phyloP scores from a whole-genome alignment of 371 early-diverging fungal species.

The Mortierella sp. region DNA sequence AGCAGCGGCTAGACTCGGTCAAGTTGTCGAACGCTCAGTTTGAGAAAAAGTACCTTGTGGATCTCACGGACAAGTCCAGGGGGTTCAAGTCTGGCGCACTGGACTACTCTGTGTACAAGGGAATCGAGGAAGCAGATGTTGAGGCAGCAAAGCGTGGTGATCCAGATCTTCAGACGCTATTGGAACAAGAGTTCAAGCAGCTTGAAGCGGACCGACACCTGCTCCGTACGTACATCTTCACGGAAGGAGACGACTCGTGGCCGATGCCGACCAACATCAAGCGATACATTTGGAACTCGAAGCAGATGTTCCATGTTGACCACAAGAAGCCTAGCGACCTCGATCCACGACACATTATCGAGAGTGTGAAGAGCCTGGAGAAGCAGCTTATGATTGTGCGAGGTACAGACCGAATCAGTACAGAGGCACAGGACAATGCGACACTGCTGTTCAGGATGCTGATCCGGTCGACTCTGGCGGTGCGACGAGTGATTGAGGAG shows the following conservation, averaged over 20 bases:
- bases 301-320: slow-evolving; percentile 88
- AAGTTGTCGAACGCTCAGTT: slow-evolving; percentile 76
- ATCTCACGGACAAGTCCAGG: slow-evolving; percentile 68
- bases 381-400: slow-evolving; percentile 85
- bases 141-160: slow-evolving; percentile 54
- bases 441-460: slow-evolving; percentile 90
- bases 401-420: slow-evolving; percentile 85
- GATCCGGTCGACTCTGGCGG: slow-evolving; percentile 85
- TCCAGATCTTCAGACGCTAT: slow-evolving; percentile 68
- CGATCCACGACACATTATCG: slow-evolving; percentile 85
- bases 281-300: slow-evolving; percentile 92
- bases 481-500: slow-evolving; percentile 91
- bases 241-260: slow-evolving; percentile 79
- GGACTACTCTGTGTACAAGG: slow-evolving; percentile 71
- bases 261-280: slow-evolving; percentile 93
- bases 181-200: slow-evolving; percentile 87
- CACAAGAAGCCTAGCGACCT: slow-evolving; percentile 84
- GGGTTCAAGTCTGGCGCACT: slow-evolving; percentile 73
- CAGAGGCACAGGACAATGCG: slow-evolving; percentile 92
- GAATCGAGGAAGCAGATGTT: slow-evolving; percentile 72
- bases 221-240: slow-evolving; percentile 84
- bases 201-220: slow-evolving; percentile 78
- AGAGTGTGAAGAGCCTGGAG: slow-evolving; percentile 77
- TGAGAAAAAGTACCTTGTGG: slow-evolving; percentile 82
- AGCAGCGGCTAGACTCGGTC: slow-evolving; percentile 80